phyloP scores from a whole-genome alignment of 331 rosid genomes.

The Malus hybrid region DNA sequence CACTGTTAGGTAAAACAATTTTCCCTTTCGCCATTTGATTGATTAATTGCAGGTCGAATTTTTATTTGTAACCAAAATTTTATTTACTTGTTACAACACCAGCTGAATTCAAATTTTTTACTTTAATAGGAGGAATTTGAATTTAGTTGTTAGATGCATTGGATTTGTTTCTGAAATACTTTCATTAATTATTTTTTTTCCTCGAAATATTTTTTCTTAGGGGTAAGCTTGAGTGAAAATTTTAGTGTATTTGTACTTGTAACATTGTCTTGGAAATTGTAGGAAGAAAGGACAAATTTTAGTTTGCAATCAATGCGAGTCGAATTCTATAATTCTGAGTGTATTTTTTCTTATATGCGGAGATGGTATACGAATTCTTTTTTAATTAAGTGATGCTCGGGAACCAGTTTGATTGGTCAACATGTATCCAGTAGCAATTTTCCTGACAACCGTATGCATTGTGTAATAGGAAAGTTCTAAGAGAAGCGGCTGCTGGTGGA shows the following conservation, averaged over 20 bases:
- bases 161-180: background rate
- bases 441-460: background rate
- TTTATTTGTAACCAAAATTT: too few relatives aligned
- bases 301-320: background rate
- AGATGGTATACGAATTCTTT: background rate
- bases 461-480: slow-evolving; percentile 67
- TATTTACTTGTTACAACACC: background rate
- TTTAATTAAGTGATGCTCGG: background rate
- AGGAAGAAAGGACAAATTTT: background rate
- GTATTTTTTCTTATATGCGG: background rate
- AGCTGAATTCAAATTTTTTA: background rate
- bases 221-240: too few relatives aligned
- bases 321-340: too few relatives aligned
- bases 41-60: background rate
- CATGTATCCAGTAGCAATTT: background rate
- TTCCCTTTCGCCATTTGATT: background rate
- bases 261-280: too few relatives aligned
- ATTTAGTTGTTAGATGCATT: background rate
- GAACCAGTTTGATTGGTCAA: background rate
- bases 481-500: slow-evolving; percentile 77
- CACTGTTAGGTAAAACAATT: slow-evolving; percentile 57
- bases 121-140: background rate
- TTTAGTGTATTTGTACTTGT: too few relatives aligned
- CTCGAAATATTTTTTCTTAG: too few relatives aligned
- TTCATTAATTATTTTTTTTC: too few relatives aligned